Base-by-base conservation (phyloP, 2,329 filamentous ascomycete genomes). In the Piedraia hortae region DNA sequence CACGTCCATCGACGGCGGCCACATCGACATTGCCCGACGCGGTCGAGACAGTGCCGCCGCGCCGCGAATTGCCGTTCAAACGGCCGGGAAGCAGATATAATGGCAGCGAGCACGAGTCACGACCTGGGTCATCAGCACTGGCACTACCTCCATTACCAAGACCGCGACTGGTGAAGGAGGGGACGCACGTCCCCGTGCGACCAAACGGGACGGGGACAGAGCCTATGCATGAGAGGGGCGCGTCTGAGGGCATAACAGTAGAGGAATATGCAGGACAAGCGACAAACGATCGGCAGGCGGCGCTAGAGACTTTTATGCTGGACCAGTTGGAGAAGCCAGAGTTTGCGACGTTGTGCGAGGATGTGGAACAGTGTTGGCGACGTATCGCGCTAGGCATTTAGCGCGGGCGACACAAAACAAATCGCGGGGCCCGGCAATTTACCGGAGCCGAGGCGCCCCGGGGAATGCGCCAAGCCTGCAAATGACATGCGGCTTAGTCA, bases 261-360 rank as follows among this genome's bases (percentile, higher is more conserved):
- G 34, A 25, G 25, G 31, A 26, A 25, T 55, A 52, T 26, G 42
- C 42, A 2, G 34, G 36, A 16, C 47, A 48, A 20, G 34, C 42
- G 12, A 37, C 42, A 9, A 46, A 53, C 10, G 35, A 41, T 15
- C 45, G 56, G 5, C 38, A 43, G 20, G 34, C 36, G 6, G 38
- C 47, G 6, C 33, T 62, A 10, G 52, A 58, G 23, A 39, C 53
- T 12, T 57, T 56, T 29, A 50, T 62, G 24, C 43, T 53, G 16
- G 43, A 46, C n/a, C 46, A 49, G 25, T 42, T 62, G 3, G 44
- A 54, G 13, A 48, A 55, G 27, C 42, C 50, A 3, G 42, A 48
- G 10, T 62, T 62, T 27, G 24, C 53, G 4, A 48, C 44, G 10
- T 36, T 62, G n/a, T 52, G 53, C 22, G 43, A 53, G 27, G 54